Conservation (phyloP, 2,329 filamentous ascomycete genomes). For the Laburnicola sp. region DNA sequence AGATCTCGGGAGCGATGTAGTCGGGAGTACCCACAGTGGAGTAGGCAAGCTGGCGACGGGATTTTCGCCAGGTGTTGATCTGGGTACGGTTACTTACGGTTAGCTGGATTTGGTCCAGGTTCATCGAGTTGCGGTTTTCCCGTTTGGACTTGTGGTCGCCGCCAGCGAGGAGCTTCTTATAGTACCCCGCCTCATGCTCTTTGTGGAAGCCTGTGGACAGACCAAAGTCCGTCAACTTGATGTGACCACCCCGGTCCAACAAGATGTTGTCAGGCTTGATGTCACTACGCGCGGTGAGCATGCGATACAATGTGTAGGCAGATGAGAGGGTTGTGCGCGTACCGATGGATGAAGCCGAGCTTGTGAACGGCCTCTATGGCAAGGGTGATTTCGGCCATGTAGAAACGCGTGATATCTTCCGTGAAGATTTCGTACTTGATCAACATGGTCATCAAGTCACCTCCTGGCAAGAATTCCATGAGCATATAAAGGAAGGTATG, state of each 20-base stretch:
- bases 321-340: constrained; percentile 42
- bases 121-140: constrained; percentile 85
- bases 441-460: constrained; percentile 99
- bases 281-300: constrained; percentile 63
- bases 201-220: constrained; percentile 97
- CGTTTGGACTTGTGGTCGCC: constrained; percentile 50
- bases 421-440: constrained; percentile 99
- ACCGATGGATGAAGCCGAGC: constrained; percentile 97
- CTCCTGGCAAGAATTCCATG: constrained; percentile 98
- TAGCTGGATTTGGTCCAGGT: constrained; percentile 95
- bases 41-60: constrained; percentile 92
- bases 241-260: constrained; percentile 90
- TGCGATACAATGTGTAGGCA: neutral
- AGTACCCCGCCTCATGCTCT: constrained; percentile 97
- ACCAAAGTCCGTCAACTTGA: constrained; percentile 98
- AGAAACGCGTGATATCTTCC: constrained; percentile 97
- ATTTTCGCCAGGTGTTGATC: constrained; percentile 99
- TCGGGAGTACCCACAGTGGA: constrained; percentile 97
- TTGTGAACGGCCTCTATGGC: constrained; percentile 99
- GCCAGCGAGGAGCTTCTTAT: constrained; percentile 90
- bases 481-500: constrained; percentile 96
- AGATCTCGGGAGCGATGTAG: constrained; percentile 98
- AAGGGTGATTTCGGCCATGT: constrained; percentile 96
- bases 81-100: constrained; percentile 97
- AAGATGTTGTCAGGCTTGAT: constrained; percentile 99